Evolutionary conservation across 1,284 basidiomycete species (phyloP).

Genomic region (Coniophora puteana): DNA sequence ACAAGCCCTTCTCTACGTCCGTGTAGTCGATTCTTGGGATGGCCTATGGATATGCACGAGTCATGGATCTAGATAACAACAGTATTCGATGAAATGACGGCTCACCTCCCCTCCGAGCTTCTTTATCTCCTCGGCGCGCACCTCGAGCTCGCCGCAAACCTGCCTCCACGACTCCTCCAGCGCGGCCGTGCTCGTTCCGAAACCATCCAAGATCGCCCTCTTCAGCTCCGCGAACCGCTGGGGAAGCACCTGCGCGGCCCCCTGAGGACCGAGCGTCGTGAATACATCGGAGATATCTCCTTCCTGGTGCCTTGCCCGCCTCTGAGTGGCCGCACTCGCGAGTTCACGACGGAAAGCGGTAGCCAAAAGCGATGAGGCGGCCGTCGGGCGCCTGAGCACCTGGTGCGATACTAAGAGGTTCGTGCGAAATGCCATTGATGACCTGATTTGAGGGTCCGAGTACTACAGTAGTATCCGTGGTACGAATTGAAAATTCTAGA

Average conservation of each 20-base stretch:
- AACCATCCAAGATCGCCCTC: conserved; percentile 47
- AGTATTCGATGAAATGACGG: not conserved
- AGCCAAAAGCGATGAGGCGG: no score
- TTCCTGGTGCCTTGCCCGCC: not conserved
- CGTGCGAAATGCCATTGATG: no score
- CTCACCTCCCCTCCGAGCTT: conserved; percentile 37
- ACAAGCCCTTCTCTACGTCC: conserved; percentile 42
- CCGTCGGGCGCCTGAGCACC: no score
- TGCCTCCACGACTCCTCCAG: conserved; percentile 53
- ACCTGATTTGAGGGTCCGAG: no score
- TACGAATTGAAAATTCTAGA: no score
- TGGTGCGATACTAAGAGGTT: no score
- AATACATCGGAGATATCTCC: conserved; percentile 28
- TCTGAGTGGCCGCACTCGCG: conserved; percentile 7
- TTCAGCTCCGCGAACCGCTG: conserved; percentile 59
- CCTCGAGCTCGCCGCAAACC: conserved; percentile 48
- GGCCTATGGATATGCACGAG: conserved; percentile 35
- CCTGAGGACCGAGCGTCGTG: conserved; percentile 19
- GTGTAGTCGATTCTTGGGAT: conserved; percentile 52
- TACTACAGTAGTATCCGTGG: no score
- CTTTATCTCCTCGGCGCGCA: conserved; percentile 42
- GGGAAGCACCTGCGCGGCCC: conserved; percentile 35
- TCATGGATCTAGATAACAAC: not conserved
- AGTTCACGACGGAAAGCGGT: no score
- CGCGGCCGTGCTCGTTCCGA: conserved; percentile 13